Evolutionary conservation across 225 moss, liverwort and hornwort genomes (phyloP).

Genomic region (Ulota crispa): DNA sequence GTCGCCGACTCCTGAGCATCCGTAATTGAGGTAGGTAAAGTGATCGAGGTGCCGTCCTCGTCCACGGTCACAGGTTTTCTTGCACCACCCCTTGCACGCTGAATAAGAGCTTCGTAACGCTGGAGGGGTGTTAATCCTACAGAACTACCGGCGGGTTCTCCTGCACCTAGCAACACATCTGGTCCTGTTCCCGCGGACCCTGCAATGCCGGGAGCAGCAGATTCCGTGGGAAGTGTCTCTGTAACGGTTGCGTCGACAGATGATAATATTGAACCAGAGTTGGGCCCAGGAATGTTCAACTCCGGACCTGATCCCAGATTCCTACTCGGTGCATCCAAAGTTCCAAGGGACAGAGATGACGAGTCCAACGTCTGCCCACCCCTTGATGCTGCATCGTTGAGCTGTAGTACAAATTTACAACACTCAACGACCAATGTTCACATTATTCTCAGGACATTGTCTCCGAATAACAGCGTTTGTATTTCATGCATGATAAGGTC

Average conservation of each 20-base stretch:
- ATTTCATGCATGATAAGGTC: neutral
- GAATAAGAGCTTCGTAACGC: constrained; percentile 42
- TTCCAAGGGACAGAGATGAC: constrained; percentile 21
- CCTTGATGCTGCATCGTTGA: constrained; percentile 25
- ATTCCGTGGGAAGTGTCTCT: constrained; percentile 20
- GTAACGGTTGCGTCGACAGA: constrained; percentile 37
- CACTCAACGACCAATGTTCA: constrained; percentile 14
- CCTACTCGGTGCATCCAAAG: constrained; percentile 18
- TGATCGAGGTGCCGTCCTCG: constrained; percentile 27
- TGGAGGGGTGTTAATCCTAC: constrained; percentile 40
- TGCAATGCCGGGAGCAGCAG: constrained; percentile 31
- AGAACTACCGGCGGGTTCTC: constrained; percentile 31
- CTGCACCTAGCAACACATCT: constrained; percentile 38
- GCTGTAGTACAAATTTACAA: constrained; percentile 34
- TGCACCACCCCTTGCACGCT: constrained; percentile 36
- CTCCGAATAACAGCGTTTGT: neutral
- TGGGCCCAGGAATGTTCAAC: constrained; percentile 22
- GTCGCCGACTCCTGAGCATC: constrained; percentile 62
- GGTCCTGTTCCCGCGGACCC: constrained; percentile 35
- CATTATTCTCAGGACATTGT: constrained; percentile 12
- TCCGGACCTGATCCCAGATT: constrained; percentile 20
- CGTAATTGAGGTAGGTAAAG: constrained; percentile 46
- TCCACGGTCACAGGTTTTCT: constrained; percentile 29
- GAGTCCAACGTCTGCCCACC: constrained; percentile 31
- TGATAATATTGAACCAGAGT: constrained; percentile 32